Base-by-base conservation (phyloP, 2,329 filamentous ascomycete species). In the Beauveria caledonica region DNA sequence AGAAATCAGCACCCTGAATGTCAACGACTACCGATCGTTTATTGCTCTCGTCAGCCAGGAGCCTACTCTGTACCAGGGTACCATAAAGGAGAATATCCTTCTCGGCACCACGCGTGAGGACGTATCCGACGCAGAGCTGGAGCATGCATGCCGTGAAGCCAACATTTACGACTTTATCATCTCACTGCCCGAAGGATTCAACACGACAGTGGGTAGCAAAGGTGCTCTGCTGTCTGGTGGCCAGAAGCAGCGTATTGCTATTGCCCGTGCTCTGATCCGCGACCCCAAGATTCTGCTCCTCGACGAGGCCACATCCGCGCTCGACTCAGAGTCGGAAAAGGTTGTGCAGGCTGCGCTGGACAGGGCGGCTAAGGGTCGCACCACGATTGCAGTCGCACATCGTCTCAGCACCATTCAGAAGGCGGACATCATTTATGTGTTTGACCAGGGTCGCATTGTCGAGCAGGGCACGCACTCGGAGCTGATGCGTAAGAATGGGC, bases 381-480 rank as follows among this genome's bases (percentile, higher is more conserved):
- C 92, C 7, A 97, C 93, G 0, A 94, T 99, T 64, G 92, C 93
- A 1, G 93, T 99, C 1, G 94, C 94, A 3, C 93, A 99, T 74
- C 82, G 94, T 25, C 77, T 99, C 6, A 91, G 86, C 69, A 97
- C 94, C 0, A 97, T 97, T 63, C 92, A 96, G 71, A 92, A 94
- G 71, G 93, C 93, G 0, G 93, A 97, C 70, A 77, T 93, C 53
- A 97, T 97, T 67, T 97, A 95, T 65, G 93, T 97, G n/a, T 94
- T 97, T 71, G 92, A 97, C 72, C 86, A 90, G 67, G 94, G 93
- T 8, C 82, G 85, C 62, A 84, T 97, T 48, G 89, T 95, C 1
- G 93, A 97, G 77, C 82, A 84, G 66, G 93, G 93, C 5, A 91
- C 86, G 9, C 93, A 97, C 70, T 68, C 76, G 0, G 88, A 91